Conservation (phyloP, 352 stramenopile genomes). For the Globisporangium abappressorium region DNA sequence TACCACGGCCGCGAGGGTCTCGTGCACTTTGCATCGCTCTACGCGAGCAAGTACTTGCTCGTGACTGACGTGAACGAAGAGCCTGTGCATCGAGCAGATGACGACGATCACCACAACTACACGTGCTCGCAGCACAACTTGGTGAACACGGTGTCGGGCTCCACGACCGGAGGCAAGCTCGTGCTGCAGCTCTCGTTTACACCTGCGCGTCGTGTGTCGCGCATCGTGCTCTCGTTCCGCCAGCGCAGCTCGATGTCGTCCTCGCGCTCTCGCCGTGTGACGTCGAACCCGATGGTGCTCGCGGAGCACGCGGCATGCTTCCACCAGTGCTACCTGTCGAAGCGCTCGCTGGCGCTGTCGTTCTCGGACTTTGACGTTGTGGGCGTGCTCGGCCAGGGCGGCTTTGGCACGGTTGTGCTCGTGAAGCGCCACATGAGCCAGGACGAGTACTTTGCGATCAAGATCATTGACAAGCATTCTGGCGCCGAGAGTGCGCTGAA, state of each 20-base stretch:
- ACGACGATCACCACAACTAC: constrained; percentile 78
- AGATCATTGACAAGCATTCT: constrained; percentile 86
- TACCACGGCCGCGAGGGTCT: constrained; percentile 86
- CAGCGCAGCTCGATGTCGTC: constrained; percentile 44
- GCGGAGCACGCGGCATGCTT: constrained; percentile 77
- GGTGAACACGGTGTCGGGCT: constrained; percentile 77
- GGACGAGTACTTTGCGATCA: constrained; percentile 85
- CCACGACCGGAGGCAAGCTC: constrained; percentile 71
- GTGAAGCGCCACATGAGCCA: constrained; percentile 73
- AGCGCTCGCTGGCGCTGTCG: constrained; percentile 77
- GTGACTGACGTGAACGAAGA: constrained; percentile 49
- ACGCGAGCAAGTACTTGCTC: constrained; percentile 77
- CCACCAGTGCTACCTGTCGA: constrained; percentile 79
- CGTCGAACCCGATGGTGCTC: constrained; percentile 72
- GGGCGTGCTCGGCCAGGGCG: constrained; percentile 74
- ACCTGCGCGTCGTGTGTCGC: constrained; percentile 75
- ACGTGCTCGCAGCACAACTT: constrained; percentile 48
- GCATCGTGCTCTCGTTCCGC: constrained; percentile 81
- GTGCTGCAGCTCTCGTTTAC: constrained; percentile 81
- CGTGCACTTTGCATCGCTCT: constrained; percentile 80
- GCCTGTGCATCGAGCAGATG: constrained; percentile 48
- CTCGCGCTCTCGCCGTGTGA: constrained; percentile 45
- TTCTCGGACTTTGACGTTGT: constrained; percentile 87
- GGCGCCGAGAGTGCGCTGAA: constrained; percentile 72
- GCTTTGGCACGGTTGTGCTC: constrained; percentile 79